Base-by-base conservation (phyloP, 345 rosid species). In the Boechera stricta region DNA sequence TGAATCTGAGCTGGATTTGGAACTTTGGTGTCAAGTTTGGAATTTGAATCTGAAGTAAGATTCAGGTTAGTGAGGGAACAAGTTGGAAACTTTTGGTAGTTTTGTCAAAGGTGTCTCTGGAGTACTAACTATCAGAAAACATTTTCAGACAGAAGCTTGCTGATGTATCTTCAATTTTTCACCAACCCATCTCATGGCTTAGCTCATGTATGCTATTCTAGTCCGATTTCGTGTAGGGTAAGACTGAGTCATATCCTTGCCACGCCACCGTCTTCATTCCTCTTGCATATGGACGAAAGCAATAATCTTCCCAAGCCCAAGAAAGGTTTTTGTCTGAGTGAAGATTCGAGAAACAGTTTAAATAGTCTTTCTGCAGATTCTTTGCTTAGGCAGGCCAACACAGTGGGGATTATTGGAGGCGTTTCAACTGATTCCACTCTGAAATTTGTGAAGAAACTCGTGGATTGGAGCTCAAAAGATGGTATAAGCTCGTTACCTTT, bases 341-440 rank as follows among this genome's bases (percentile, higher is more conserved):
- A 56, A 31, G 77, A 72, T 66, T 58, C 81, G 12, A 66, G 55
- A 67, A 74, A 70, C 41, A 73, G 81, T 18, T 58, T 44, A 26
- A 73, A 65, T 33, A 49, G 60, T 47, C 69, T 65, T 45, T 64
- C 79, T 69, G 64, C 77, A 56, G 79, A 71, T 72, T 71, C 87
- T 6, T 77, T 92, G 84, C 74, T 82, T 51, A 80, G 77, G 55
- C 86, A 87, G 66, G 83, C 80, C 39, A 88, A 79, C 67, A 81
- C 89, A 13, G 86, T 93, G 54, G 98, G 98, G 33, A 84, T 93
- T 11, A 84, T 93, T 21, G 96, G 93, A 64, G 96, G 93, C 3
- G 78, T 78, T 57, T 93, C 94, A 8, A 82, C 81, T 36, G 78
- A 60, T 69, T 86, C 88, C 32, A 82, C 90, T 66, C 66, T 85